phyloP scores from a whole-genome alignment of 352 stramenopile genomes.

The Halophytophthora batemanensis region DNA sequence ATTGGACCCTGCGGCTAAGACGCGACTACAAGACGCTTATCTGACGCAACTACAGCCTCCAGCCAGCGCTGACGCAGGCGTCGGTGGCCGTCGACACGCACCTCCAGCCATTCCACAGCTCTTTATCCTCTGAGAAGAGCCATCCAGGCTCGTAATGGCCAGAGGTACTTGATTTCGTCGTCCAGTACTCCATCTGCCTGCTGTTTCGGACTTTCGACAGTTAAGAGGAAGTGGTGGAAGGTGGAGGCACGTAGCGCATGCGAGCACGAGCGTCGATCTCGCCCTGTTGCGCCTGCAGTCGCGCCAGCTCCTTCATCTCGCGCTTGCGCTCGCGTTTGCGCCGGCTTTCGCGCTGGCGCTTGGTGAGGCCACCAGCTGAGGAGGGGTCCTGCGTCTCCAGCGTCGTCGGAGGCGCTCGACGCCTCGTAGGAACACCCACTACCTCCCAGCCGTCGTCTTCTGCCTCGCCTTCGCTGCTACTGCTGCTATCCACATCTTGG shows the following conservation, averaged over 20 bases:
- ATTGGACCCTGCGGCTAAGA: conserved; percentile 45
- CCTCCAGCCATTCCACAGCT: conserved; percentile 53
- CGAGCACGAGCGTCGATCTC: conserved; percentile 63
- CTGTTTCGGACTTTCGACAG: conserved; percentile 6
- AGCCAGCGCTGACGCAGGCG: conserved; percentile 16
- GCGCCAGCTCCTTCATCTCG: conserved; percentile 70
- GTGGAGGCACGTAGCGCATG: conserved; percentile 70
- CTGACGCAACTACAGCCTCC: conserved; percentile 31
- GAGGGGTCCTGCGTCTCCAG: conserved; percentile 14
- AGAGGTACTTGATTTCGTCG: conserved; percentile 10
- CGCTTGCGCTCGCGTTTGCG: conserved; percentile 77
- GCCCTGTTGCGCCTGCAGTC: conserved; percentile 62
- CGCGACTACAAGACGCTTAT: conserved; percentile 68
- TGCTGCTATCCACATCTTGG: conserved; percentile 12
- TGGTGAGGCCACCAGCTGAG: conserved; percentile 59
- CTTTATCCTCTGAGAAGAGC: conserved; percentile 58
- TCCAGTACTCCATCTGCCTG: conserved; percentile 10
- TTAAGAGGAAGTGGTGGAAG: conserved; percentile 2
- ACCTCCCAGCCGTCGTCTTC: conserved; percentile 76
- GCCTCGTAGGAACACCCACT: conserved; percentile 32
- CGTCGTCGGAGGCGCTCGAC: conserved; percentile 5
- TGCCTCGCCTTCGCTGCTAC: conserved; percentile 13
- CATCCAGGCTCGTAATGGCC: conserved; percentile 9
- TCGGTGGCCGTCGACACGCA: conserved; percentile 43
- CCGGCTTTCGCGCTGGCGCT: conserved; percentile 74